A percentile compares a stretch with the other conserved stretches of the same genome.
Conservation (phyloP, 345 rosid species). For the Salix udensis region DNA sequence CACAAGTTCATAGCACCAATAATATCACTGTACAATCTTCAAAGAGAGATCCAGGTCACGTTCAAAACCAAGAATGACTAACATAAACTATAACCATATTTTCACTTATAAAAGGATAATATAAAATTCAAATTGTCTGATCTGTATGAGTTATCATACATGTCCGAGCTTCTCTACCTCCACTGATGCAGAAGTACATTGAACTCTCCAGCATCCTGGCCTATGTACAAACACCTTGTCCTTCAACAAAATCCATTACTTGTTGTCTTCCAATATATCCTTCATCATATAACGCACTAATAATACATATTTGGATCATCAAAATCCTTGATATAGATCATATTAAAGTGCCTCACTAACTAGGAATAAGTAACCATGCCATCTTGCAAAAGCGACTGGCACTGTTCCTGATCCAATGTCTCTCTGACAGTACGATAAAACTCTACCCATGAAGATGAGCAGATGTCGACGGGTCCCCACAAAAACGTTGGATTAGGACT, state of each 20-base stretch:
- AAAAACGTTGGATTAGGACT: constrained; percentile 82
- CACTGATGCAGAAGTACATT: constrained; percentile 6
- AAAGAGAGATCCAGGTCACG: background rate
- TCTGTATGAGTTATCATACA: constrained; percentile 9
- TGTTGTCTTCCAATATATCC: constrained; percentile 6
- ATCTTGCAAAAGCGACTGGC: constrained; percentile 36
- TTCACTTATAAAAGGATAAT: background rate
- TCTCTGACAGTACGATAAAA: constrained; percentile 58
- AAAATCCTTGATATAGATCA: constrained; percentile 21
- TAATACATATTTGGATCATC: constrained; percentile 11
- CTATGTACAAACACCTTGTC: constrained; percentile 23
- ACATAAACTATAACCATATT: background rate
- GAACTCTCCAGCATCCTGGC: constrained; percentile 17
- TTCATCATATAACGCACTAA: constrained; percentile 7
- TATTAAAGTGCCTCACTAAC: constrained; percentile 17
- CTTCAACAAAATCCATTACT: constrained; percentile 19
- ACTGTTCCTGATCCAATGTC: constrained; percentile 49
- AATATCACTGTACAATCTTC: background rate
- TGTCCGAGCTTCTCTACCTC: constrained; percentile 12
- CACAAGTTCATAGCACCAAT: background rate
- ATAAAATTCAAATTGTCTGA: constrained; percentile 5
- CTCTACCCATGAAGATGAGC: constrained; percentile 67
- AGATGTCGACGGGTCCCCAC: constrained; percentile 52
- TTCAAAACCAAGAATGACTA: background rate
- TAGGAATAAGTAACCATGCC: constrained; percentile 58